Evolutionary conservation across 1,284 basidiomycete species (phyloP).

Genomic region (Sporisorium reilianum): DNA sequence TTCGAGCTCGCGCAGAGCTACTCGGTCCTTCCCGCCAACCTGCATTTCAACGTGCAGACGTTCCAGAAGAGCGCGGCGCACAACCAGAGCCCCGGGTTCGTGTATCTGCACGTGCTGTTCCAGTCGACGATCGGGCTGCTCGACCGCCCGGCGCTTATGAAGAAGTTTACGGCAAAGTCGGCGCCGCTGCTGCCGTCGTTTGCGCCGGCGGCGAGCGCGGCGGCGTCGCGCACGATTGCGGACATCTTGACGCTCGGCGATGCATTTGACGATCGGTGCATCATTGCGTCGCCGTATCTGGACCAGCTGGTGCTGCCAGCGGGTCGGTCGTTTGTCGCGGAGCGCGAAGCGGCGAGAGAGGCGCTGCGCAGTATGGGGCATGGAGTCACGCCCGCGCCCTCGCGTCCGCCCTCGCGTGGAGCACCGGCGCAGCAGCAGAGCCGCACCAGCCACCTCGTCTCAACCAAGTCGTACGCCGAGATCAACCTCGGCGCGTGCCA

Average conservation of each 20-base stretch:
- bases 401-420: slow-evolving; percentile 38
- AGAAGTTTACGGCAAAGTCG: slow-evolving; percentile 48
- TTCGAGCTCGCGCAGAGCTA: slow-evolving; percentile 58
- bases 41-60: slow-evolving; percentile 60
- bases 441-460: slow-evolving; percentile 34
- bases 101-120: slow-evolving; percentile 60
- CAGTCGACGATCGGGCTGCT: slow-evolving; percentile 61
- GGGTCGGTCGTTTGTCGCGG: slow-evolving; percentile 53
- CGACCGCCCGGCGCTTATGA: slow-evolving; percentile 55
- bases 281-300: slow-evolving; percentile 54
- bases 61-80: slow-evolving; percentile 55
- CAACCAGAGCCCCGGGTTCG: slow-evolving; percentile 55
- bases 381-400: slow-evolving; percentile 42
- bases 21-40: slow-evolving; percentile 42
- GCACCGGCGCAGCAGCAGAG: slow-evolving; percentile 25
- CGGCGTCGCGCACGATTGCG: slow-evolving; percentile 56
- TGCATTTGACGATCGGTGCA: slow-evolving; percentile 48
- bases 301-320: slow-evolving; percentile 60
- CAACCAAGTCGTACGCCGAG: slow-evolving; percentile 52
- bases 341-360: slow-evolving; percentile 51
- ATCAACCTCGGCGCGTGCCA: slow-evolving; percentile 56
- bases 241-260: slow-evolving; percentile 55
- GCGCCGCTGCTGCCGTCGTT: slow-evolving; percentile 42
- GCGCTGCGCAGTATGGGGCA: slow-evolving; percentile 51
- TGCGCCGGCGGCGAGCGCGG: slow-evolving; percentile 47